These are phyloP conservation scores for Raphanus sativus DNA, from an alignment of 345 rosid species.

Conservation along the genomic window DNA sequence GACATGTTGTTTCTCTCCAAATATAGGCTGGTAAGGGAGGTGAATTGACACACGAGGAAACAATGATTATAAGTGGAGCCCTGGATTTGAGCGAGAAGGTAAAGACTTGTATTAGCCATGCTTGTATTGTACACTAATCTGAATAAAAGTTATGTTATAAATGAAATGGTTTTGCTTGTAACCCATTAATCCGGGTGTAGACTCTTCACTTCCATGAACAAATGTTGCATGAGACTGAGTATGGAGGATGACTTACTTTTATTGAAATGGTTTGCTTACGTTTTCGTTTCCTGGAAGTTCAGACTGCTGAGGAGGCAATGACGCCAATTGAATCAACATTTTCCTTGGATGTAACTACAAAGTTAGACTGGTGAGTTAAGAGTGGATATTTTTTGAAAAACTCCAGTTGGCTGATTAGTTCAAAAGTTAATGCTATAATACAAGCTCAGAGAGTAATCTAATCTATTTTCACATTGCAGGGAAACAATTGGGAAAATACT, in stretches of 20 bases:
- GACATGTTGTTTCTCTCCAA: conserved; percentile 34
- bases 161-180: neutral
- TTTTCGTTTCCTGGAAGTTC: conserved; percentile 33
- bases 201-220: no score
- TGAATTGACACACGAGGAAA: conserved; percentile 95
- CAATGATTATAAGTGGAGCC: conserved; percentile 95
- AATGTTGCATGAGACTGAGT: no score
- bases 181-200: neutral
- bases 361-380: conserved; percentile 73
- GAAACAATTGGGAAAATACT: conserved; percentile 84
- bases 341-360: conserved; percentile 76
- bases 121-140: neutral
- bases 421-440: neutral
- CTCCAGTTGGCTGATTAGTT: neutral
- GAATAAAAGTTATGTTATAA: neutral
- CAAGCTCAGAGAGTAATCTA: neutral
- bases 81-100: conserved; percentile 95
- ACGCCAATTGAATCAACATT: conserved; percentile 87
- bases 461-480: conserved; percentile 44
- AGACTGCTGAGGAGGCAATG: conserved; percentile 95
- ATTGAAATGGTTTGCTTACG: neutral
- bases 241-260: no score
- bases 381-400: no score
- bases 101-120: conserved; percentile 1
- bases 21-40: conserved; percentile 97